These are phyloP conservation scores for Euclidium syriacum DNA, from an alignment of 345 rosid genomes.

Conservation along the genomic window DNA sequence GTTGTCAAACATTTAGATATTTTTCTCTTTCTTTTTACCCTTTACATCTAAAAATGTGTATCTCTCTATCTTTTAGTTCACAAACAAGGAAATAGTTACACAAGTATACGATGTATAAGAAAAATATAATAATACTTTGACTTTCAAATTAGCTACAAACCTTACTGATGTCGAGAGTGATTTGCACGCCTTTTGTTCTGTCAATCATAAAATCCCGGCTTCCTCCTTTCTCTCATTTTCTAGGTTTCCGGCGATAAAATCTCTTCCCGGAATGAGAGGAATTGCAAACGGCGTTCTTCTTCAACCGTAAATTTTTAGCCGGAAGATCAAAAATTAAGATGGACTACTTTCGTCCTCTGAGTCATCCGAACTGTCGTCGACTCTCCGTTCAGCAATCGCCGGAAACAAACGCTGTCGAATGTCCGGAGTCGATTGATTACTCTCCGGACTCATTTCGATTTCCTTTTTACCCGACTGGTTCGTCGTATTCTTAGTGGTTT, in stretches of 20 bases:
- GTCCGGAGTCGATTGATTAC: conserved; percentile 37
- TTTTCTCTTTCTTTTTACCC: background rate
- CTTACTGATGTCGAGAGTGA: background rate
- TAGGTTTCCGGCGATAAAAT: background rate
- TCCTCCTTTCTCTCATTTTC: background rate
- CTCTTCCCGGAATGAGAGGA: background rate
- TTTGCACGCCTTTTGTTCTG: background rate
- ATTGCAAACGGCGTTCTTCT: background rate
- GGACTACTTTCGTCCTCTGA: conserved; percentile 34
- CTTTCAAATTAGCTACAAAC: background rate
- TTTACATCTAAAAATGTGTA: conserved; percentile 8
- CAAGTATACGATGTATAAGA: background rate
- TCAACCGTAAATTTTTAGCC: background rate
- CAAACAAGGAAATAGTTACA: background rate
- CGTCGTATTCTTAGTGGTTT: conserved; percentile 15
- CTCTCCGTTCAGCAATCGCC: conserved; percentile 51
- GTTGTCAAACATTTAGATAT: background rate
- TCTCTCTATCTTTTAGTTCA: conserved; percentile 13
- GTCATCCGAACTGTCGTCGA: conserved; percentile 44
- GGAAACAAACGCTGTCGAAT: conserved; percentile 51
- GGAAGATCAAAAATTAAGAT: background rate
- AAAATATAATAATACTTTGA: background rate
- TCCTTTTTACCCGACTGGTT: conserved; percentile 33
- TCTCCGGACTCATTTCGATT: conserved; percentile 28
- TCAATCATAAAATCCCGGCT: background rate